phyloP scores from a whole-genome alignment of 2,329 filamentous ascomycete genomes.

The Cytospora piceae region DNA sequence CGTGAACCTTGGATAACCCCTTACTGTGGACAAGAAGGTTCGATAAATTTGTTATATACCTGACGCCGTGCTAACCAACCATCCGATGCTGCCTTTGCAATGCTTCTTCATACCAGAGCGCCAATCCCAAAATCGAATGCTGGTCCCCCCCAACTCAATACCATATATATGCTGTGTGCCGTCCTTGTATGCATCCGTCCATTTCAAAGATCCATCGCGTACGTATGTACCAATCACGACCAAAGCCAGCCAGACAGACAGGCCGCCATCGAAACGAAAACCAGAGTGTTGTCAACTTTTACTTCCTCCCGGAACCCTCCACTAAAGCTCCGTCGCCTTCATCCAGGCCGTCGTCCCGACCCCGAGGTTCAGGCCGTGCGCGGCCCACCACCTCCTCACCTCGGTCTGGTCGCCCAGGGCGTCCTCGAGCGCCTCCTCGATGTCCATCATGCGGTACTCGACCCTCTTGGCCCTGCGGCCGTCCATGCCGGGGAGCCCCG shows the following conservation, averaged over 20 bases:
- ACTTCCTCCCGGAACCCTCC: not conserved
- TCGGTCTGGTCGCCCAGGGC: constrained; percentile 72
- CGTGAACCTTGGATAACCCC: too few species aligned
- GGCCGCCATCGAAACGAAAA: not conserved
- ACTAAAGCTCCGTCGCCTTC: constrained; percentile 72
- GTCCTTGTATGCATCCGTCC: not conserved
- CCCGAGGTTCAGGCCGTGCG: constrained; percentile 79
- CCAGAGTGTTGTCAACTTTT: not conserved
- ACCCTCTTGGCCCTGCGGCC: constrained; percentile 68
- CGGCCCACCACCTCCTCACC: constrained; percentile 85
- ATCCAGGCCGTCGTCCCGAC: constrained; percentile 89
- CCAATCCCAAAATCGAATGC: not conserved
- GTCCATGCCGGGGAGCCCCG: constrained; percentile 57
- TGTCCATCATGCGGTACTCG: constrained; percentile 93
- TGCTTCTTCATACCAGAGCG: not conserved
- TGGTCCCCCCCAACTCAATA: not conserved
- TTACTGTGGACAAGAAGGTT: not conserved
- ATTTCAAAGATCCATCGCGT: not conserved
- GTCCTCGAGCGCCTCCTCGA: constrained; percentile 92
- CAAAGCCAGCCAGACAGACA: not conserved
- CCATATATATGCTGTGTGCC: not conserved
- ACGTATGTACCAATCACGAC: not conserved
- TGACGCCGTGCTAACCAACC: constrained; percentile 27
- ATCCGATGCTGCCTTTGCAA: not conserved
- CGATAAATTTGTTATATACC: constrained; percentile 21